phyloP scores from a whole-genome alignment of 352 stramenopile genomes.

The Phytophthora chlamydospora region DNA sequence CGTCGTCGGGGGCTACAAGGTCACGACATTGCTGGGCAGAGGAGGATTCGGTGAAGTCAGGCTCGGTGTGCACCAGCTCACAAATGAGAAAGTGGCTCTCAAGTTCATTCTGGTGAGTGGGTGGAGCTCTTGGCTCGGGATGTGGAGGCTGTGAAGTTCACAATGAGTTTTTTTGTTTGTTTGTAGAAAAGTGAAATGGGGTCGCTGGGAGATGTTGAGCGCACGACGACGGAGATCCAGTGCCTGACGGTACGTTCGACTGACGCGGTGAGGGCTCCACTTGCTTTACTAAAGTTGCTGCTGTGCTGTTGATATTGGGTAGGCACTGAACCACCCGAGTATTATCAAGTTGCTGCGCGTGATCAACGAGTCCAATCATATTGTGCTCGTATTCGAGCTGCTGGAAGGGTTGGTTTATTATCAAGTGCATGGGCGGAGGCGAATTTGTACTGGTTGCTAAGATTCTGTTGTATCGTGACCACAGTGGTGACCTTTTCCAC shows the following conservation, averaged over 20 bases:
- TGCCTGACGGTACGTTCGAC: conserved; percentile 62
- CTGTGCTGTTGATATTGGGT: conserved; percentile 1
- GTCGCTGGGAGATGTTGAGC: conserved; percentile 86
- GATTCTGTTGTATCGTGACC: background rate
- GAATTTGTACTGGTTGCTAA: background rate
- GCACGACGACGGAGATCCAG: conserved; percentile 88
- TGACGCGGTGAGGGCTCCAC: background rate
- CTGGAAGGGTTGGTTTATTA: conserved; percentile 59
- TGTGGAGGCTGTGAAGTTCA: background rate
- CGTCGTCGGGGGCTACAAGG: conserved; percentile 84
- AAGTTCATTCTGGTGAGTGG: conserved; percentile 82
- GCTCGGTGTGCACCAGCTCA: conserved; percentile 83
- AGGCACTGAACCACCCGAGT: conserved; percentile 86
- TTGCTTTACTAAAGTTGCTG: conserved; percentile 1
- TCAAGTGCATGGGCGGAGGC: background rate
- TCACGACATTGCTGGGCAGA: conserved; percentile 75
- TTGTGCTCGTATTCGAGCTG: conserved; percentile 88
- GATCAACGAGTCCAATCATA: conserved; percentile 86
- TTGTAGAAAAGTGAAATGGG: conserved; percentile 86
- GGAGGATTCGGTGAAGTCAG: conserved; percentile 84
- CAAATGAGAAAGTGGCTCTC: conserved; percentile 85
- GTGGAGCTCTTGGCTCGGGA: background rate
- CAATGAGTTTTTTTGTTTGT: conserved; percentile 3
- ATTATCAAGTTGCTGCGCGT: conserved; percentile 90
- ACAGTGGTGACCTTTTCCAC: conserved; percentile 85